Percentiles rank a stretch among this genome's conserved stretches.
These are phyloP conservation scores for Sporothrix mexicana DNA, from an alignment of 2,329 filamentous ascomycete species.

Conservation along the genomic window DNA sequence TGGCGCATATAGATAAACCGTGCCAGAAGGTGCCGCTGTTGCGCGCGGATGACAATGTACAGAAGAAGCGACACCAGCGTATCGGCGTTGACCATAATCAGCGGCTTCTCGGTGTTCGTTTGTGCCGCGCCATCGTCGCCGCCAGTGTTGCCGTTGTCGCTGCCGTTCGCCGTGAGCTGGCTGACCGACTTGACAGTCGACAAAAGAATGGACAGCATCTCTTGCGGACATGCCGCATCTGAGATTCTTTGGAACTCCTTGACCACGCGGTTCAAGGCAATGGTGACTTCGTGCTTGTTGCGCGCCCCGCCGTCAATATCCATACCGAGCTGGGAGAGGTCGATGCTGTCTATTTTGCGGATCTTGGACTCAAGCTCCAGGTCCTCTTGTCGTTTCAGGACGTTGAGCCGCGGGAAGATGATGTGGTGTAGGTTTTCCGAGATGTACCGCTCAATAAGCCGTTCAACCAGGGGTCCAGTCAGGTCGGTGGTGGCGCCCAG, in stretches of 20 bases:
- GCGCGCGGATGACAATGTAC: constrained; percentile 89
- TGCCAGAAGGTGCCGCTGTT: constrained; percentile 85
- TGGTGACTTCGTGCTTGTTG: constrained; percentile 81
- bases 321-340: constrained; percentile 93
- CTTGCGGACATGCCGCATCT: constrained; percentile 77
- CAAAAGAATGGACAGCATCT: constrained; percentile 83
- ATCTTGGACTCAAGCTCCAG: constrained; percentile 87
- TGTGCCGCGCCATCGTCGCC: not conserved
- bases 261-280: constrained; percentile 77
- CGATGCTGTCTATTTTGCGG: constrained; percentile 88
- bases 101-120: constrained; percentile 55
- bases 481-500: constrained; percentile 92
- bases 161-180: constrained; percentile 53
- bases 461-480: constrained; percentile 89
- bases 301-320: constrained; percentile 76
- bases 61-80: constrained; percentile 89
- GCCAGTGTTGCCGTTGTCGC: not conserved
- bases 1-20: constrained; percentile 93
- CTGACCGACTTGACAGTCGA: constrained; percentile 85
- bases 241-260: constrained; percentile 89
- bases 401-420: constrained; percentile 81
- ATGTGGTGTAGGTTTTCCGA: constrained; percentile 91
- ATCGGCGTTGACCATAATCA: constrained; percentile 77
- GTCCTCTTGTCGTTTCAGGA: constrained; percentile 80
- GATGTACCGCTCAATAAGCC: constrained; percentile 92